Percentiles rank a stretch among this genome's conserved stretches.
Evolutionary conservation across 495 filamentous ascomycete genomes (phyloP).

Genomic region (Thozetella sp.): DNA sequence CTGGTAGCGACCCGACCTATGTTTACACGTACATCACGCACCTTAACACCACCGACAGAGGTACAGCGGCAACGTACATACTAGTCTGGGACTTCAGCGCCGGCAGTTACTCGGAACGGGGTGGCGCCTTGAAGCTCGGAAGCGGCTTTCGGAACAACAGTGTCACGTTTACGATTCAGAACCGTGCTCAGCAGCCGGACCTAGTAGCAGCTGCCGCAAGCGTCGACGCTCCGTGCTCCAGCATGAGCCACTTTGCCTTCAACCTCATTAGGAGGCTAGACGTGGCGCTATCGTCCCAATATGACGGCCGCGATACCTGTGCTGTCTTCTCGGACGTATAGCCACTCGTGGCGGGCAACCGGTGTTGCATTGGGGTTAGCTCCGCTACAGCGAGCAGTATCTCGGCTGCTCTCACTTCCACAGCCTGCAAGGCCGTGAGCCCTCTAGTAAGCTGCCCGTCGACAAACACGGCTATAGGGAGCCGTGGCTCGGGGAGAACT

Average conservation of each 20-base stretch:
- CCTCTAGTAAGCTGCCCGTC: constrained; percentile 18
- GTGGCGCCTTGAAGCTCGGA: not conserved
- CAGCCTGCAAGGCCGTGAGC: constrained; percentile 5
- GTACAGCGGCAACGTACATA: constrained; percentile 9
- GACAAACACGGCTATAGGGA: not conserved
- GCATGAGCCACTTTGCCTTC: constrained; percentile 16
- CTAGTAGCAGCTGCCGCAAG: constrained; percentile 25
- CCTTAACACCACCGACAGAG: not conserved
- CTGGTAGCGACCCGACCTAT: constrained; percentile 24
- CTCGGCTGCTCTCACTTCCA: constrained; percentile 24
- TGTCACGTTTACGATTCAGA: constrained; percentile 18
- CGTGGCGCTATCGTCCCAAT: constrained; percentile 7
- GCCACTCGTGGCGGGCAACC: constrained; percentile 10
- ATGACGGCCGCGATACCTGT: constrained; percentile 20
- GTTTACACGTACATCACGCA: constrained; percentile 1
- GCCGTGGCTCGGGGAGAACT: not conserved
- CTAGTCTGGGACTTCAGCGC: constrained; percentile 20
- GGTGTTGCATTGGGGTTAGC: constrained; percentile 7
- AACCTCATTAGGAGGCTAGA: constrained; percentile 23
- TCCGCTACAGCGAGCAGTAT: constrained; percentile 7
- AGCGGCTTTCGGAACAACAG: not conserved
- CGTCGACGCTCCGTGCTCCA: not conserved
- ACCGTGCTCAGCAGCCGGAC: constrained; percentile 18
- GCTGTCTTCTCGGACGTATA: constrained; percentile 9
- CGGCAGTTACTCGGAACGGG: constrained; percentile 12